Evolutionary conservation across 495 filamentous ascomycete species (phyloP).

Genomic region (Chaetomium tenue): DNA sequence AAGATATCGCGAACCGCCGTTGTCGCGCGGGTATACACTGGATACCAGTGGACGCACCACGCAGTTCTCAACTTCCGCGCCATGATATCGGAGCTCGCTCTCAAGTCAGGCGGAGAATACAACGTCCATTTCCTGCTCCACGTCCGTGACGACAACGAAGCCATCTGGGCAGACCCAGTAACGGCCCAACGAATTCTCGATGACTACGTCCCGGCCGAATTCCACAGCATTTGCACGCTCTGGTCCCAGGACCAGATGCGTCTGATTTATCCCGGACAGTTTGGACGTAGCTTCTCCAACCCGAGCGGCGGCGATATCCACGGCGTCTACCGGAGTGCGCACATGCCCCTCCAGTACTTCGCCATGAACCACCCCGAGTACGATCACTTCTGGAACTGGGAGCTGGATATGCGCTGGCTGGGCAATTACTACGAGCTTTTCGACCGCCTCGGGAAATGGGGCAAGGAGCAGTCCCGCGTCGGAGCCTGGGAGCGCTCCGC

Average conservation of each 20-base stretch:
- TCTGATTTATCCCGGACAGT: constrained; percentile 74
- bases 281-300: constrained; percentile 64
- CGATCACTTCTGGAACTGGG: constrained; percentile 97
- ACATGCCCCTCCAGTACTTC: constrained; percentile 90
- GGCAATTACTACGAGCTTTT: constrained; percentile 95
- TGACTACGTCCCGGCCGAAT: constrained; percentile 79
- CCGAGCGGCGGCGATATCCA: constrained; percentile 64
- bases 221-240: constrained; percentile 78
- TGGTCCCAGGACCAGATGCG: constrained; percentile 95
- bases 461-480: constrained; percentile 73
- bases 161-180: constrained; percentile 61
- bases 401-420: constrained; percentile 91
- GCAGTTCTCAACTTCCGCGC: constrained; percentile 71
- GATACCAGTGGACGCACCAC: constrained; percentile 65
- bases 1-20: constrained; percentile 63
- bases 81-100: constrained; percentile 71
- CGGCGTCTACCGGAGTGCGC: constrained; percentile 85
- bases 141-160: constrained; percentile 62
- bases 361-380: constrained; percentile 87
- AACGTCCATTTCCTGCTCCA: constrained; percentile 78
- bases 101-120: constrained; percentile 76
- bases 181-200: constrained; percentile 60
- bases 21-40: constrained; percentile 69
- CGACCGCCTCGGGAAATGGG: constrained; percentile 69
- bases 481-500: constrained; percentile 86